These are phyloP conservation scores for Chenopodium berlandieri DNA, from an alignment of 148 eudicot species.

Conservation along the genomic window DNA sequence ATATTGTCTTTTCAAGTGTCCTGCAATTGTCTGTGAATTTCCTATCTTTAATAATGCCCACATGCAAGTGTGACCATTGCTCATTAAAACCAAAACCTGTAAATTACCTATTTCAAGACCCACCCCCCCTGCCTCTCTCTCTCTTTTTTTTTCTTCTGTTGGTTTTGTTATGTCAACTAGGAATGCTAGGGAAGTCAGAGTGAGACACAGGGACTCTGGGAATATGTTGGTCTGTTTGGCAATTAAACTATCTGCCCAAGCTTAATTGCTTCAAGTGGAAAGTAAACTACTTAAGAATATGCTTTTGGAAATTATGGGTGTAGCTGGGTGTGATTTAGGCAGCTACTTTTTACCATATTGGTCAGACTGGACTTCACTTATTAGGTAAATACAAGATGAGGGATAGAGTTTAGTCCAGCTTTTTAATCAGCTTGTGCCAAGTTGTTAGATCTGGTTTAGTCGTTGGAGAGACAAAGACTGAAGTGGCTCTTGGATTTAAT, in stretches of 20 bases:
- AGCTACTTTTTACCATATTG: neutral
- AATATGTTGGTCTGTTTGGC: neutral
- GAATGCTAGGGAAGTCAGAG: neutral
- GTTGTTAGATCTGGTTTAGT: neutral
- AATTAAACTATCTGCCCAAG: neutral
- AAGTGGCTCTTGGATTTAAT: neutral
- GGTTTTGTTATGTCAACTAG: too few relatives aligned
- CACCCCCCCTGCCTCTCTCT: too few relatives aligned
- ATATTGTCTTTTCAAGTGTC: neutral
- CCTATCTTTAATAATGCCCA: neutral
- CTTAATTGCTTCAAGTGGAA: neutral
- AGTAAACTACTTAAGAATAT: too few relatives aligned
- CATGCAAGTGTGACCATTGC: too few relatives aligned
- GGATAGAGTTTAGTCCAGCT: neutral
- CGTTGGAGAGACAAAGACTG: neutral
- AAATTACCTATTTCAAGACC: too few relatives aligned
- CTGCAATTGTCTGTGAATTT: neutral
- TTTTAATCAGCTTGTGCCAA: neutral
- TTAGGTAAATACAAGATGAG: neutral
- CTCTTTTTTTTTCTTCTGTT: too few relatives aligned
- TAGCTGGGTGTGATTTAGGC: neutral
- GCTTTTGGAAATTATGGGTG: neutral
- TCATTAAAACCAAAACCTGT: too few relatives aligned
- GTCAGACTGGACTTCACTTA: neutral
- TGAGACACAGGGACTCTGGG: neutral